Percentiles rank a stretch among this genome's conserved stretches.
Evolutionary conservation across 257 asterid species (phyloP).

Genomic region (Handroanthus guayacan): DNA sequence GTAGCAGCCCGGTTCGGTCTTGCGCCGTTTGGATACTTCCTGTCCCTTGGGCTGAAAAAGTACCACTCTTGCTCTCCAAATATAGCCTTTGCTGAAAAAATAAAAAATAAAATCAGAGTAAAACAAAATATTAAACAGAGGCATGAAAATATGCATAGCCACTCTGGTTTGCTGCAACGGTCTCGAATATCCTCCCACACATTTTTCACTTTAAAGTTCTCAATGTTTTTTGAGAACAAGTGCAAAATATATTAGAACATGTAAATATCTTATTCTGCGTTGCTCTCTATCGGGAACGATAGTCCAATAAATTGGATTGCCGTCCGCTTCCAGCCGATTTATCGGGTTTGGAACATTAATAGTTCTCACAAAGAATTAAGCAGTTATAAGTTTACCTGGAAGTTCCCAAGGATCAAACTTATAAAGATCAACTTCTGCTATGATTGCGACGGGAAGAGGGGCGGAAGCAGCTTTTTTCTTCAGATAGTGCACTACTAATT

Average conservation of each 20-base stretch:
- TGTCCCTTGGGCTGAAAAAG: conserved; percentile 64
- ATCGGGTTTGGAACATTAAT: no score
- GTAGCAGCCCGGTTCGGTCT: conserved; percentile 66
- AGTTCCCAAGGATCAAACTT: conserved; percentile 71
- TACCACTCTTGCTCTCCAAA: conserved; percentile 76
- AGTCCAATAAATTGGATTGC: no score
- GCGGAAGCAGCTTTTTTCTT: conserved; percentile 52
- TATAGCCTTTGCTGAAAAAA: conserved; percentile 51
- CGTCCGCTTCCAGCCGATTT: no score
- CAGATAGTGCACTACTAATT: conserved; percentile 66
- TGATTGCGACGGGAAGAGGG: conserved; percentile 59
- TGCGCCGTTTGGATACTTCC: conserved; percentile 65
- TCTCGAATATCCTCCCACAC: no score
- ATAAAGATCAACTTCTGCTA: conserved; percentile 65
- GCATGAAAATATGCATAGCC: no score
- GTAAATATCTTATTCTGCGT: no score
- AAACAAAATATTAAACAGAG: not conserved
- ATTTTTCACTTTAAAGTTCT: no score
- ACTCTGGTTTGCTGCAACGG: no score
- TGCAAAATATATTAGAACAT: no score
- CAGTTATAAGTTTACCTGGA: conserved; percentile 40
- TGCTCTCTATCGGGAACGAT: no score
- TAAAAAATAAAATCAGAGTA: not conserved
- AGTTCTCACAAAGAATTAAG: no score
- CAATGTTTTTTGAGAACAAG: no score